A percentile compares a stretch with the other conserved stretches of the same genome.
phyloP scores from a whole-genome alignment of 352 stramenopile species.

The Saprolegnia parasitica region DNA sequence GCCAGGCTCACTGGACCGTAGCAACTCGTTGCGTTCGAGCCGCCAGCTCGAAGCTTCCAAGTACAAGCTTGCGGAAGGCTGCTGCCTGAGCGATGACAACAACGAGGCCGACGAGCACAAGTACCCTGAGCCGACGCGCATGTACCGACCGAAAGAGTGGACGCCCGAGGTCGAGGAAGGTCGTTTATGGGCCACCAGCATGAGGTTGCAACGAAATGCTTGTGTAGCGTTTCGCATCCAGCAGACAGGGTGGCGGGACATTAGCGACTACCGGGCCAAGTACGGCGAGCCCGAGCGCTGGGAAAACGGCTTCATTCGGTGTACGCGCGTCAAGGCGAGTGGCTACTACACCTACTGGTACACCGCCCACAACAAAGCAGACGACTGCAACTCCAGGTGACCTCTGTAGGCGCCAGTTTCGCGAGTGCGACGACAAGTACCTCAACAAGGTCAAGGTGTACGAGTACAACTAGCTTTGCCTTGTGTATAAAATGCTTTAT shows the following conservation, averaged over 20 bases:
- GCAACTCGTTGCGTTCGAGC: not conserved
- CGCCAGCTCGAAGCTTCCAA: constrained; percentile 3
- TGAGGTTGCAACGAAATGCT: not conserved
- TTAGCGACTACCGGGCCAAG: constrained; percentile 78
- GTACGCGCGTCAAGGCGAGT: constrained; percentile 75
- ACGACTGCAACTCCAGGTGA: not conserved
- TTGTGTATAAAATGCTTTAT: constrained; percentile 31
- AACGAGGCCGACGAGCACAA: constrained; percentile 25
- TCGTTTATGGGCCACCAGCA: constrained; percentile 1
- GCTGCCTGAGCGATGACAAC: constrained; percentile 21
- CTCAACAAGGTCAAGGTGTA: constrained; percentile 74
- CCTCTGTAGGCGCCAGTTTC: constrained; percentile 41
- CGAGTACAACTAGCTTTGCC: constrained; percentile 40
- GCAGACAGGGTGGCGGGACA: constrained; percentile 62
- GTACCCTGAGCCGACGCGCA: constrained; percentile 27
- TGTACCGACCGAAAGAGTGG: constrained; percentile 65
- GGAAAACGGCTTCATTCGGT: constrained; percentile 70
- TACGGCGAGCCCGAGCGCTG: constrained; percentile 69
- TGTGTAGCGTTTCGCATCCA: constrained; percentile 59
- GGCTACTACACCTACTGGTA: constrained; percentile 82
- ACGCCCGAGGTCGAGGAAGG: constrained; percentile 60
- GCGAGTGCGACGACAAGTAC: constrained; percentile 81
- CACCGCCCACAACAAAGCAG: not conserved
- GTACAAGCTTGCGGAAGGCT: constrained; percentile 28
- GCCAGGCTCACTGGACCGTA: not conserved